Conservation (phyloP, 805 yeast species). For the Tetrapisispora phaffii region DNA sequence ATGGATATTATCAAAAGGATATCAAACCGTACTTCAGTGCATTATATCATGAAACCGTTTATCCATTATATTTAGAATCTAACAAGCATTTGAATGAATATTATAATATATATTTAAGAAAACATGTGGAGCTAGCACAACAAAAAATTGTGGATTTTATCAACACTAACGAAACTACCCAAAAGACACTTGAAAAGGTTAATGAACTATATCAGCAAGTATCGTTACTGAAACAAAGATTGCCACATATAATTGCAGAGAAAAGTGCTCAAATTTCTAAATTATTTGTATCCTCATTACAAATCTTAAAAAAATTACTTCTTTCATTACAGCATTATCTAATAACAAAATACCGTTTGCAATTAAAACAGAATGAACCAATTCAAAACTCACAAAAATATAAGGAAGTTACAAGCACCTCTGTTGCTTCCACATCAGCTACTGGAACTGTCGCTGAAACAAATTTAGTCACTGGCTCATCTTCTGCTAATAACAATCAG, state of each 20-base stretch:
- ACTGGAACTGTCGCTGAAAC: neutral
- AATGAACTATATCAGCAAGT: too few species aligned
- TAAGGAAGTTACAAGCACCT: neutral
- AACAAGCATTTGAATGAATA: neutral
- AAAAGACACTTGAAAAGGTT: neutral
- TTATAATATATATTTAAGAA: neutral
- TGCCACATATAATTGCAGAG: neutral
- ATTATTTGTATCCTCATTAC: neutral
- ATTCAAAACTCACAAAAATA: neutral
- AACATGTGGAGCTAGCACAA: neutral
- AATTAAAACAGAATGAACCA: neutral
- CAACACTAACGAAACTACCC: neutral
- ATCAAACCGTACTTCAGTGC: conserved; percentile 3
- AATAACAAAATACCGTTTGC: neutral
- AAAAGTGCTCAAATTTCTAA: neutral
- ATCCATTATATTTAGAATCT: neutral
- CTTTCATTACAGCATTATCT: neutral
- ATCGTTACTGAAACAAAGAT: neutral
- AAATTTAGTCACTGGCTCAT: neutral
- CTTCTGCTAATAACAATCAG: neutral
- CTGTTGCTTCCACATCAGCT: neutral
- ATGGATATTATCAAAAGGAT: conserved; percentile 7
- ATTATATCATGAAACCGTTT: neutral
- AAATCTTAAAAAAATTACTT: neutral
- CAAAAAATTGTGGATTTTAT: neutral